Base-by-base conservation (phyloP, 1,139 yeast species). In the Blastobotrys malaysiensis region DNA sequence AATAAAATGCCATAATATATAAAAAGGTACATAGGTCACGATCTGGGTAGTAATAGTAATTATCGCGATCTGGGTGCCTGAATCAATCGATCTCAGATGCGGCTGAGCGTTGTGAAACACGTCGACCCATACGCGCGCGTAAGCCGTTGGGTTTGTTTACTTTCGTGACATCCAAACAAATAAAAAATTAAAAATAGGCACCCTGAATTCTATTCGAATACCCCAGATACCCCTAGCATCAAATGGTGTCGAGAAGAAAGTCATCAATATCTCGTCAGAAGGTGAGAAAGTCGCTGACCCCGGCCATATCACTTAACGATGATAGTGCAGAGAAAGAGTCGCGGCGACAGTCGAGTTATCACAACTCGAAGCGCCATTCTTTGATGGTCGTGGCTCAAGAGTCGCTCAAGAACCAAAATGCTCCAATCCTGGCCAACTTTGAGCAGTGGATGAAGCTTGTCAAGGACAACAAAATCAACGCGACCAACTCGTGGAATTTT, bases 361-460 rank as follows among this genome's bases (percentile, higher is more conserved):
- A 50, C 45, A 58, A 31, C 52, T 50, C 54, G 52, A 49, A 57
- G 20, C 48, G 63, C 22, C 55, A 54, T 31, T 50, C 62, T 20
- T 39, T 61, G 48, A 57, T 49, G 24, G 46, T 55, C 9, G 65
- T 62, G 21, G 65, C 67, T 1, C 56, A 68, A 51, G 56, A 56
- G 57, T 43, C 69, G 58, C 22, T 61, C 55, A 18, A 53, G 52
- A 51, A 31, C 46, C 31, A 50, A 18, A 39, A 45, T 22, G 55
- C 50, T 5, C 74, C 79, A 63, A 61, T 69, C 5, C 59, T 72
- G 56, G 86, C 84, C 9, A 89, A 89, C 63, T 89, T 88, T 69
- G 96, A 90, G 66, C 93, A 88, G 70, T 87, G 95, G 90, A 87
- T 89, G 77, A 86, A 83, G 67, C 77, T 87, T 71, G 89, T 95